phyloP scores from a whole-genome alignment of 768 basidiomycete genomes.

The Inosperma sp. region DNA sequence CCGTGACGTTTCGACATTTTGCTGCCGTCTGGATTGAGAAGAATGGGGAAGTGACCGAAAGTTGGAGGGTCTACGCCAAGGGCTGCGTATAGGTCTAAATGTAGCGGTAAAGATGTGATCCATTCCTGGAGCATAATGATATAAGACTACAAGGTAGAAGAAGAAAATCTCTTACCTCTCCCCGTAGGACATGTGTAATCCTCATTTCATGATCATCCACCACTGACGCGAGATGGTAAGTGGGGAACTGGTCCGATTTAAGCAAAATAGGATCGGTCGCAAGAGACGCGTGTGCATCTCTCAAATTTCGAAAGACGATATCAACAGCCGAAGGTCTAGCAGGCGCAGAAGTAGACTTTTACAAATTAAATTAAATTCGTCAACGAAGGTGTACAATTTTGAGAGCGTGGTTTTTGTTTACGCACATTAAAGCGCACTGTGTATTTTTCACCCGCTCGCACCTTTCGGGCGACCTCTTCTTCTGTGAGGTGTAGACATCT shows the following conservation, averaged over 20 bases:
- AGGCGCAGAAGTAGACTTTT: constrained; percentile 57
- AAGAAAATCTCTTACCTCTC: constrained; percentile 56
- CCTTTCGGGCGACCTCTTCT: constrained; percentile 74
- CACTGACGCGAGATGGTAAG: constrained; percentile 94
- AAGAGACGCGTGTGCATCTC: constrained; percentile 71
- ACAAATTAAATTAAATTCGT: neutral
- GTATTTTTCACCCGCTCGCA: constrained; percentile 70
- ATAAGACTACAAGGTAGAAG: neutral
- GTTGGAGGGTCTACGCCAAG: constrained; percentile 67
- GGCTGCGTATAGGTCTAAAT: constrained; percentile 82
- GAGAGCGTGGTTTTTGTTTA: neutral
- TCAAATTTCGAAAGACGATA: constrained; percentile 70
- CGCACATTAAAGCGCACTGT: constrained; percentile 84
- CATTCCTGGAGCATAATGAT: constrained; percentile 66
- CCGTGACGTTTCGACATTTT: constrained; percentile 96
- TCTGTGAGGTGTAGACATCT: constrained; percentile 80
- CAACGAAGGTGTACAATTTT: constrained; percentile 19
- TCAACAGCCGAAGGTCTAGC: constrained; percentile 50
- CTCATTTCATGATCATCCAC: constrained; percentile 97
- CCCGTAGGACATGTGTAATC: constrained; percentile 91
- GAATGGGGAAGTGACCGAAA: constrained; percentile 88
- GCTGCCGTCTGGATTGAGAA: constrained; percentile 83
- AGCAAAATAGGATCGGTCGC: constrained; percentile 89
- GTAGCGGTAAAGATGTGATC: constrained; percentile 89
- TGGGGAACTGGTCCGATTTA: constrained; percentile 91